These are phyloP conservation scores for Colletotrichum sp. DNA, from an alignment of 2,329 filamentous ascomycete genomes.

Conservation along the genomic window DNA sequence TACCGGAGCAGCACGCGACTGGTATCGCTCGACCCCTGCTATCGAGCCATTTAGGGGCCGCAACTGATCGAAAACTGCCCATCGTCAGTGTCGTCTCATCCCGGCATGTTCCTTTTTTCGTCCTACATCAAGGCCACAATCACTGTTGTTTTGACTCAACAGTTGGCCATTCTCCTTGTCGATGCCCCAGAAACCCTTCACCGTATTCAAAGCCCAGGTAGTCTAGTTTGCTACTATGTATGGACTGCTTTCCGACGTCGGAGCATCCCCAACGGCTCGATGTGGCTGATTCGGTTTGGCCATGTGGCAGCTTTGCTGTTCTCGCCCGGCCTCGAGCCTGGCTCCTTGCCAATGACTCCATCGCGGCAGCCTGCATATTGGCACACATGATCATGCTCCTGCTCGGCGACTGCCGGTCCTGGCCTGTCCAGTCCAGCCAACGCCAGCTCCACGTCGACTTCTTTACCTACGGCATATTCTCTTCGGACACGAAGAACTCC, in stretches of 20 bases:
- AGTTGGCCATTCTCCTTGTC: neutral
- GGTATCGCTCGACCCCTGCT: conserved; percentile 5
- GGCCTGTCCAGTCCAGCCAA: neutral
- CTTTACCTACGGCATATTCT: neutral
- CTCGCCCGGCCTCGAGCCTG: neutral
- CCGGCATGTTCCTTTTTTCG: neutral
- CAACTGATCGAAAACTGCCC: conserved; percentile 16
- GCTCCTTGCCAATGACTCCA: conserved; percentile 7
- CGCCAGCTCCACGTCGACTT: neutral
- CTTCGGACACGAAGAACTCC: neutral
- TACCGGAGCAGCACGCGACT: conserved; percentile 11
- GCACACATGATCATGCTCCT: conserved; percentile 14
- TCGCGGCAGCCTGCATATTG: neutral
- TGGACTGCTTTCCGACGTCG: conserved; percentile 6
- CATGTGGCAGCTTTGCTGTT: neutral
- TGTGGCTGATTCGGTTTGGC: neutral
- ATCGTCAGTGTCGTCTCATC: conserved; percentile 12
- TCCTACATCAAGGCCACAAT: neutral
- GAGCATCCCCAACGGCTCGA: neutral
- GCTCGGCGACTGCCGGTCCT: neutral
- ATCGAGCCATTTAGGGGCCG: conserved; percentile 17
- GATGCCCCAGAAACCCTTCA: neutral
- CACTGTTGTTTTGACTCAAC: conserved; percentile 5
- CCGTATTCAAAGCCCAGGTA: neutral
- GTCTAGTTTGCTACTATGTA: neutral